Conservation (phyloP, 495 filamentous ascomycete genomes). For the Xylaria palmicola region DNA sequence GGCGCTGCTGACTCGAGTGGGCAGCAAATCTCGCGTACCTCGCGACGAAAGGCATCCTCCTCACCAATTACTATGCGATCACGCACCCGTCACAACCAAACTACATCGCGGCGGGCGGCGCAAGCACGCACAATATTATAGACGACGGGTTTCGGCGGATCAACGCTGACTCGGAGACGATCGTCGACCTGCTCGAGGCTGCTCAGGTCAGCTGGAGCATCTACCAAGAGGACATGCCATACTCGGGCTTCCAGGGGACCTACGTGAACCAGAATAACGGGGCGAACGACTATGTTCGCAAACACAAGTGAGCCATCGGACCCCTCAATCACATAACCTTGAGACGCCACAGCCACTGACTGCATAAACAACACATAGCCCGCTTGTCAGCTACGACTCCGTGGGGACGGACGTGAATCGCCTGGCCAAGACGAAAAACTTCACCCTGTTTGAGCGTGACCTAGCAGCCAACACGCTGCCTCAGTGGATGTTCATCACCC, state of each 20-base stretch:
- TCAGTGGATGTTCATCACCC: conserved; percentile 70
- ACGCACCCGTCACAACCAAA: conserved; percentile 72
- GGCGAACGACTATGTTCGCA: conserved; percentile 65
- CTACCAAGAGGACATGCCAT: conserved; percentile 67
- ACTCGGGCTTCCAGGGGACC: conserved; percentile 60
- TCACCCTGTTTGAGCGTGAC: conserved; percentile 57
- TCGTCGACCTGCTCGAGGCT: conserved; percentile 65
- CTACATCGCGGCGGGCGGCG: conserved; percentile 58
- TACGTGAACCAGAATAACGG: conserved; percentile 48
- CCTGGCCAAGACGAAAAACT: conserved; percentile 62
- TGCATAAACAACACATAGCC: conserved; percentile 28
- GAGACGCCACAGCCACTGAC: not conserved
- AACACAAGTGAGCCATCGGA: conserved; percentile 54
- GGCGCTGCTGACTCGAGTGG: conserved; percentile 2
- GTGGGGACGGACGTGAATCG: conserved; percentile 55
- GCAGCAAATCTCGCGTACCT: conserved; percentile 51
- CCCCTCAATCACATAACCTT: not conserved
- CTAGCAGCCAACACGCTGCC: conserved; percentile 55
- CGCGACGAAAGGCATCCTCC: conserved; percentile 58
- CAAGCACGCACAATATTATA: conserved; percentile 63
- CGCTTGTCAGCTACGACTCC: conserved; percentile 59
- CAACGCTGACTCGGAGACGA: conserved; percentile 58
- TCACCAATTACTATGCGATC: conserved; percentile 61
- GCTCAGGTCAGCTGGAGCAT: conserved; percentile 63
- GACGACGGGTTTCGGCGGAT: conserved; percentile 57